Base-by-base conservation (phyloP, 345 rosid species). In the Salix purpurea region DNA sequence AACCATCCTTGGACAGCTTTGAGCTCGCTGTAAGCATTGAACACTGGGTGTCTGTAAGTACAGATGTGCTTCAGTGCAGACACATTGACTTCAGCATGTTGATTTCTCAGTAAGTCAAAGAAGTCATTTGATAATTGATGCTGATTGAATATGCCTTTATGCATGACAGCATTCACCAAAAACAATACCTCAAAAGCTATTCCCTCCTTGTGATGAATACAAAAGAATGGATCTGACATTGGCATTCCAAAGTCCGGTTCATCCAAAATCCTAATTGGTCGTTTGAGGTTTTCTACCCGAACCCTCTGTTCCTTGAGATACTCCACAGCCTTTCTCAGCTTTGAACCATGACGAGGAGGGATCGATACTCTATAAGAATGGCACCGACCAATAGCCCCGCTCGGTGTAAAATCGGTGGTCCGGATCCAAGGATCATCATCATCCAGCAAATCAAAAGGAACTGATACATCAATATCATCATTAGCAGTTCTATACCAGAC, bases 371-470 rank as follows among this genome's bases (percentile, higher is more conserved):
- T 84, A 73, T 89, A 94, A 19, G 82, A 80, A 69, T 84, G 89
- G 69, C 96, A 88, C 7, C 93, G 91, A 69, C 97, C 91, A 75
- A 92, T 79, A 52, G 97, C 94, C 23, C 97, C 93, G 75, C 87
- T 83, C 28, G 82, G 82, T 1, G 96, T 90, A 78, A 91, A 90
- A 88, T 92, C 97, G 34, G 97, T 91, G 48, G 97, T 92, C 68
- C 91, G 85, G 75, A 94, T 92, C 97, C 98, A 94, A 76, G 97
- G 98, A 78, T 94, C 98, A 79, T 94, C 98, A 79, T 94, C 97
- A 80, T 94, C 98, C 83, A 94, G 83, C 82, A 92, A 69, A 79
- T 91, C 95, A 65, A 75, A 84, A 21, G 95, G 87, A 58, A 84
- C 88, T 4, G 82, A 71, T 32, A 79, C 89, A 66, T 87, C 75